Evolutionary conservation across 139 green algal genomes (phyloP).

Genomic region (Gonium pectorale): DNA sequence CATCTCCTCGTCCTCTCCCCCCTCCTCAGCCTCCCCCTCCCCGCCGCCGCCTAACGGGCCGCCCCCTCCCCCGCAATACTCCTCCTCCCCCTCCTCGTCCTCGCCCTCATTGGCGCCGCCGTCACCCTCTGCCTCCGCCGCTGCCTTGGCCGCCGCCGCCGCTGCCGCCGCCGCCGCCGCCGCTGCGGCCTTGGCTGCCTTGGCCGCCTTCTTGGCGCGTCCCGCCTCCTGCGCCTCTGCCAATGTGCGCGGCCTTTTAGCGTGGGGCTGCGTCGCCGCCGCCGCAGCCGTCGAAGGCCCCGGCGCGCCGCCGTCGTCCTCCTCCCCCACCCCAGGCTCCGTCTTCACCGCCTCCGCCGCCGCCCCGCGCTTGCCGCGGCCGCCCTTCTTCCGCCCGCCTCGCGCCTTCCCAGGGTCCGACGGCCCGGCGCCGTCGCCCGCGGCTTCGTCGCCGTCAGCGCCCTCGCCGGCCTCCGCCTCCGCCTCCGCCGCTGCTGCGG

Average conservation of each 20-base stretch:
- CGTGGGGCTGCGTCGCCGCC: too few species aligned
- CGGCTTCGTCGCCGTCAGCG: neutral
- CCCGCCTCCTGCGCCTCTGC: too few species aligned
- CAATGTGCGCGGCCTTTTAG: too few species aligned
- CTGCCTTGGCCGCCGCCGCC: neutral
- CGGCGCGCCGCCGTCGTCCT: neutral
- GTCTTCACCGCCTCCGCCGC: neutral
- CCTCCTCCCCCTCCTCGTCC: neutral
- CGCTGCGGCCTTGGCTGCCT: neutral
- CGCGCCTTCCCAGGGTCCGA: too few species aligned
- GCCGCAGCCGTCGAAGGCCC: too few species aligned
- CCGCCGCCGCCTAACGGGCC: neutral
- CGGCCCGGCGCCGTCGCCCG: too few species aligned
- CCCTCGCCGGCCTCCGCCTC: neutral
- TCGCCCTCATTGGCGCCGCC: neutral
- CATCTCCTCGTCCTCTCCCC: slow-evolving; percentile 6
- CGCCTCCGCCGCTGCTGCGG: too few species aligned
- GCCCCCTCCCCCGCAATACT: neutral
- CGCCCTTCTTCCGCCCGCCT: too few species aligned
- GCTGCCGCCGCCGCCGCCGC: neutral
- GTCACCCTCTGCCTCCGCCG: neutral
- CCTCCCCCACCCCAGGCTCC: neutral
- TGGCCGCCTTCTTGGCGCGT: too few species aligned
- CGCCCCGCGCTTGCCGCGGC: too few species aligned
- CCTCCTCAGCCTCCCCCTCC: neutral